Base-by-base conservation (phyloP, 1,284 basidiomycete species). In the Ustilago shanxiensis region DNA sequence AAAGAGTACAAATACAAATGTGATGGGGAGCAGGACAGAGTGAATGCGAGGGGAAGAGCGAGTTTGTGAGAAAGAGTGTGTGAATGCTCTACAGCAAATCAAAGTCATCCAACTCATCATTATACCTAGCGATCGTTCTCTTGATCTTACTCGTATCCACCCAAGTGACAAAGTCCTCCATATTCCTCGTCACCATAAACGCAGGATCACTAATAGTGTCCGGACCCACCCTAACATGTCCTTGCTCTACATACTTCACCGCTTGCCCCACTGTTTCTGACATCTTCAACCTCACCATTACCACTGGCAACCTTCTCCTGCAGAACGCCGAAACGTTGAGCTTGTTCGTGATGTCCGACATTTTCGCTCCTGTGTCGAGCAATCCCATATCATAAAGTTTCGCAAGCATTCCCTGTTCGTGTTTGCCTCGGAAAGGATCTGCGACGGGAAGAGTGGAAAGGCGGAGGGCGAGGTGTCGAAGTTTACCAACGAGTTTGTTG, bases 131-230 rank as follows among this genome's bases (percentile, higher is more conserved):
- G 85, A 99, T 92, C 0, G 94, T 95, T 72, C 96, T 90, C 90
- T 97, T 98, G 86, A 98, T 90, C 86, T 96, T 97, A 79, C 93
- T 95, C 26, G 95, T 95, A 87, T 99, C 95, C 18, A 99, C 95
- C 97, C 97, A 99, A 22, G 97, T 98, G 53, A 99, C 95, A 87
- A 98, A 99, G 89, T 99, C 97, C 86, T 99, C 95, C 94, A 97
- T 95, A 80, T 95, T 94, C 52, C 86, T 77, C 26, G 95, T 97
- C 74, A 99, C 95, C 66, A 99, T 90, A 88, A 93, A 98, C 1
- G 96, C 97, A 2, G 97, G 97, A 86, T 99, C 97, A 0, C 93
- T 96, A 82, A 99, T 92, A 0, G 94, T 93, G 82, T 98, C 94
- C 28, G 97, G 95, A 7, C 97, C 97, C 14, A 99, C 95, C 35